Evolutionary conservation across 768 basidiomycete genomes (phyloP).

Genomic region (Phallus indusiatus): DNA sequence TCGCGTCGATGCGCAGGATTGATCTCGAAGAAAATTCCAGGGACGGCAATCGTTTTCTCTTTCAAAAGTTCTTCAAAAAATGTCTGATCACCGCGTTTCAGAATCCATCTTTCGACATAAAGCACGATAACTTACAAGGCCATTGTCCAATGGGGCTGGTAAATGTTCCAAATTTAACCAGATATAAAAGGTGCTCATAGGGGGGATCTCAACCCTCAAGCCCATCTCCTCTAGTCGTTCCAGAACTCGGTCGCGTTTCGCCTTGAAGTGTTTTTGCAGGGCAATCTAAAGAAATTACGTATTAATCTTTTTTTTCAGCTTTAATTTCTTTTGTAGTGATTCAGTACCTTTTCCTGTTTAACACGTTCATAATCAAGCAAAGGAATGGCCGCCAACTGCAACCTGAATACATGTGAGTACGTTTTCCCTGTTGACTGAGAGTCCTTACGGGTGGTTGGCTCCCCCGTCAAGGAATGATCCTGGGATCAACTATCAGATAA

Average conservation of each 20-base stretch:
- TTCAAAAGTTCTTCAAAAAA: slow-evolving; percentile 95
- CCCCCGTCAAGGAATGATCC: slow-evolving; percentile 93
- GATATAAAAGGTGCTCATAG: slow-evolving; percentile 83
- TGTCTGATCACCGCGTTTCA: slow-evolving; percentile 32
- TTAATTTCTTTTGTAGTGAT: not conserved
- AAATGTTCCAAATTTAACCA: slow-evolving; percentile 83
- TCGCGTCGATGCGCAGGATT: slow-evolving; percentile 60
- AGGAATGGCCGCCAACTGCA: slow-evolving; percentile 83
- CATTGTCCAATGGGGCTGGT: slow-evolving; percentile 78
- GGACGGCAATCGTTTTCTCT: slow-evolving; percentile 83
- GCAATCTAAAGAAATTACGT: slow-evolving; percentile 37
- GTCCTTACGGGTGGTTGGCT: slow-evolving; percentile 78
- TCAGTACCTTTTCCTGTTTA: slow-evolving; percentile 50
- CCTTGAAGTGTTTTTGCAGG: slow-evolving; percentile 84
- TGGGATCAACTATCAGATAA: slow-evolving; percentile 9
- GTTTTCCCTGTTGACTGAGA: not conserved
- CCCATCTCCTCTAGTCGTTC: slow-evolving; percentile 68
- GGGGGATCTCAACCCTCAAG: slow-evolving; percentile 68
- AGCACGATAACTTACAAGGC: slow-evolving; percentile 43
- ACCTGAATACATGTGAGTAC: slow-evolving; percentile 27
- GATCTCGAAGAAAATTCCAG: slow-evolving; percentile 41
- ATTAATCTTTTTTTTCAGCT: not conserved
- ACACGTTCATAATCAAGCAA: slow-evolving; percentile 69
- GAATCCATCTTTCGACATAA: not conserved
- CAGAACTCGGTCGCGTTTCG: slow-evolving; percentile 85